phyloP scores from a whole-genome alignment of 2,329 filamentous ascomycete species.

The Fusarium marasasianum region DNA sequence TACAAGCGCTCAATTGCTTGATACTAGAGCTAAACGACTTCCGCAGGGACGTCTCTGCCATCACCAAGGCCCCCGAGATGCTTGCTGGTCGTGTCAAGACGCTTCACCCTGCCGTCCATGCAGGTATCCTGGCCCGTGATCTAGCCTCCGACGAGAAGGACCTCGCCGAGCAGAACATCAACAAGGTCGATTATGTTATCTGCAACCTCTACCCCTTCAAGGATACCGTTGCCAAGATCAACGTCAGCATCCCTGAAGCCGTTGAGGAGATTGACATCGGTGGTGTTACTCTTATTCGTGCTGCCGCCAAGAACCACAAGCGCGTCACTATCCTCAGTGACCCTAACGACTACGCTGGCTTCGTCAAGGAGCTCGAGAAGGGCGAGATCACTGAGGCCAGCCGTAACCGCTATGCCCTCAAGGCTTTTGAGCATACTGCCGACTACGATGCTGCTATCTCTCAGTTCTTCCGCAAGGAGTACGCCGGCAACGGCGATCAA shows the following conservation, averaged over 20 bases:
- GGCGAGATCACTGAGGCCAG: conserved; percentile 87
- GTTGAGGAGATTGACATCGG: conserved; percentile 99
- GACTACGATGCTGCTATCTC: conserved; percentile 96
- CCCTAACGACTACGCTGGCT: conserved; percentile 91
- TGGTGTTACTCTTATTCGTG: conserved; percentile 94
- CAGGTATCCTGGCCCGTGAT: conserved; percentile 91
- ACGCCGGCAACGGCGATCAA: conserved; percentile 85
- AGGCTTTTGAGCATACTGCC: conserved; percentile 98
- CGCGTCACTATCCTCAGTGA: conserved; percentile 96
- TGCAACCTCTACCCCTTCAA: conserved; percentile 99
- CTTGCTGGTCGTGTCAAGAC: conserved; percentile 88
- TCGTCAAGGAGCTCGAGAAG: conserved; percentile 87
- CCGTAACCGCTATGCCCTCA: conserved; percentile 90
- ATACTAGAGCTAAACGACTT: conserved; percentile 13
- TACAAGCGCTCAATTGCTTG: background rate
- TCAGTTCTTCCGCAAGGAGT: conserved; percentile 97
- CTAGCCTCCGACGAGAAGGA: conserved; percentile 97
- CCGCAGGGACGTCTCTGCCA: conserved; percentile 90
- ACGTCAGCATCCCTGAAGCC: conserved; percentile 94
- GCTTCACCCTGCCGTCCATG: conserved; percentile 91
- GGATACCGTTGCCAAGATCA: conserved; percentile 95
- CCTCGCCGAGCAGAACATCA: conserved; percentile 91
- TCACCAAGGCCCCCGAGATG: conserved; percentile 98
- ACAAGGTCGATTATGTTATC: conserved; percentile 94
- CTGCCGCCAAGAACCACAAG: conserved; percentile 96